Evolutionary conservation across 2,329 filamentous ascomycete genomes (phyloP).

Genomic region (Mycogone perniciosa): DNA sequence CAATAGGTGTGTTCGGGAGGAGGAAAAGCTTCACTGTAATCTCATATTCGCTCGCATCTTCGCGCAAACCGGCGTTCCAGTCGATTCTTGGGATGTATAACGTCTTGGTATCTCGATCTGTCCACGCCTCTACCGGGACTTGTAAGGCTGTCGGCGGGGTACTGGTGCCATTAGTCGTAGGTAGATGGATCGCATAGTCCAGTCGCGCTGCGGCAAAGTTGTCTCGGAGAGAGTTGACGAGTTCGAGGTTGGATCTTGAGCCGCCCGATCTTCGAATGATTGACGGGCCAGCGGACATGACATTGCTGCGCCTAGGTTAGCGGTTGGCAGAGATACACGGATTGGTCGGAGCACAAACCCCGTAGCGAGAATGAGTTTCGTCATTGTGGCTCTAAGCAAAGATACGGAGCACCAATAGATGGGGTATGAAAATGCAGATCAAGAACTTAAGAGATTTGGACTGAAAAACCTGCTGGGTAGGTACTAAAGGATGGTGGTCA

Average conservation of each 20-base stretch:
- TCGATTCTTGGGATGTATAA: conserved; percentile 76
- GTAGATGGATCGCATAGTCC: conserved; percentile 39
- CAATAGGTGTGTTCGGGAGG: conserved; percentile 62
- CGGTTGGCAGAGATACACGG: conserved; percentile 3
- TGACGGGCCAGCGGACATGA: conserved; percentile 76
- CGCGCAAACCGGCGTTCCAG: conserved; percentile 66
- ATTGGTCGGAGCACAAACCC: conserved; percentile 51
- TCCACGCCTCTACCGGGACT: conserved; percentile 54
- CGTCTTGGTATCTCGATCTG: conserved; percentile 50
- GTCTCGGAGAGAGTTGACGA: conserved; percentile 78
- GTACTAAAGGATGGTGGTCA: not conserved
- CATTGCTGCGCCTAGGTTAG: conserved; percentile 50
- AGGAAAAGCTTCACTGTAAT: conserved; percentile 96
- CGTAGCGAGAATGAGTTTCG: conserved; percentile 79
- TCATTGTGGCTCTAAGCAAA: conserved; percentile 39
- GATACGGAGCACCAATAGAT: not conserved
- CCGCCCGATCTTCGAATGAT: conserved; percentile 73
- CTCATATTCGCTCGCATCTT: conserved; percentile 81
- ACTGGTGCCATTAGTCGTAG: conserved; percentile 26
- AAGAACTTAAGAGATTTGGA: not conserved
- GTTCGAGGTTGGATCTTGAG: conserved; percentile 80
- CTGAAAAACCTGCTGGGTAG: not conserved
- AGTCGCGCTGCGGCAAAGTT: conserved; percentile 73
- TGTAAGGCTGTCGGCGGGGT: conserved; percentile 19
- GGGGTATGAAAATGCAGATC: not conserved